Conservation (phyloP, 2,329 filamentous ascomycete species). For the Beauveria sp. region DNA sequence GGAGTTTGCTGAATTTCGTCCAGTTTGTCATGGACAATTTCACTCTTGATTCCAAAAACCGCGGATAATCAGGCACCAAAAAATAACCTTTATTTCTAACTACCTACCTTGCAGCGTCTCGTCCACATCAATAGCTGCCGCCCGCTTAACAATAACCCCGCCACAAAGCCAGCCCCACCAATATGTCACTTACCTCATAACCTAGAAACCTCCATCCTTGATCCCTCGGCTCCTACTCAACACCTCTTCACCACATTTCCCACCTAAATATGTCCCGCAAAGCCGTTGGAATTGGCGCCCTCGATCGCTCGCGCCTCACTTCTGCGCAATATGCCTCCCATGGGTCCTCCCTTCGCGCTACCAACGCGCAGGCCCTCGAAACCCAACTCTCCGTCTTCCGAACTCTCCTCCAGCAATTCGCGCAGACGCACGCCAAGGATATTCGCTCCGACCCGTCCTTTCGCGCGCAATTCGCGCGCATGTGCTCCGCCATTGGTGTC, state of each 20-base stretch:
- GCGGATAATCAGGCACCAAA: no score
- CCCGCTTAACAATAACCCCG: neutral
- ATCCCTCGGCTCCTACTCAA: neutral
- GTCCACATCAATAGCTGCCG: neutral
- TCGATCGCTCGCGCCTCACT: conserved; percentile 76
- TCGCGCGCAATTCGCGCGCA: conserved; percentile 93
- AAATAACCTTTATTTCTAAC: no score
- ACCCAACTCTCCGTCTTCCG: conserved; percentile 96
- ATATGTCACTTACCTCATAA: conserved; percentile 1
- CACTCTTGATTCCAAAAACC: no score
- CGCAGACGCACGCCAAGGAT: conserved; percentile 86
- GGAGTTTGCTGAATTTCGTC: neutral
- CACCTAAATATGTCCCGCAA: conserved; percentile 40
- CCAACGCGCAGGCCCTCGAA: conserved; percentile 77
- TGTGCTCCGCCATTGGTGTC: conserved; percentile 95
- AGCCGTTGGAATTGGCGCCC: conserved; percentile 84
- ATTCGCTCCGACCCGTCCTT: conserved; percentile 94
- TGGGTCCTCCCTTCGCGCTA: conserved; percentile 76
- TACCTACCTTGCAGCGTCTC: no score
- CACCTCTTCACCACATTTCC: neutral
- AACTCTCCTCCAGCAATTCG: conserved; percentile 89
- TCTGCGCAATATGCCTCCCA: conserved; percentile 86
- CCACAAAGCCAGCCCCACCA: neutral
- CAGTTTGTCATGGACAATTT: no score
- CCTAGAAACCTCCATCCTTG: neutral